phyloP scores from a whole-genome alignment of 1,284 basidiomycete genomes.

The Malassezia furfur region DNA sequence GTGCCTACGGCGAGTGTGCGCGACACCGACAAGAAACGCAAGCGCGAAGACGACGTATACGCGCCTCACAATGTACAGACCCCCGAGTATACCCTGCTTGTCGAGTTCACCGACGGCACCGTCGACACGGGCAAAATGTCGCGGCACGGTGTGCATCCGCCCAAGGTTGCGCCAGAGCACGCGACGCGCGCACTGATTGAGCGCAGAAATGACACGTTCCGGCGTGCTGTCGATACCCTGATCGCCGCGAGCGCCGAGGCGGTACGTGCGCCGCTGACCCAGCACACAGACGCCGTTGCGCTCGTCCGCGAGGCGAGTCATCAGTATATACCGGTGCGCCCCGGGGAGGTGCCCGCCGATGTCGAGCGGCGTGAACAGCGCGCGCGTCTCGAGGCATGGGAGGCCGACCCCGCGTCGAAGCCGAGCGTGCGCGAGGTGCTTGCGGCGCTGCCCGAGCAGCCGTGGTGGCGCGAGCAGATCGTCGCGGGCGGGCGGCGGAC shows the following conservation, averaged over 20 bases:
- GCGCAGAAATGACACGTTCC: slow-evolving; percentile 43
- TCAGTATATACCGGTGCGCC: slow-evolving; percentile 38
- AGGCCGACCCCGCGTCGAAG: slow-evolving; percentile 32
- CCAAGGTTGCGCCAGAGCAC: slow-evolving; percentile 1
- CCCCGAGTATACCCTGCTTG: slow-evolving; percentile 15
- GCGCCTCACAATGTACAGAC: slow-evolving; percentile 17
- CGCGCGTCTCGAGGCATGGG: slow-evolving; percentile 34
- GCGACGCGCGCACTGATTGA: slow-evolving; percentile 20
- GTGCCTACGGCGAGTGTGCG: slow-evolving; percentile 51
- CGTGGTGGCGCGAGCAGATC: slow-evolving; percentile 46
- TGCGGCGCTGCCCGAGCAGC: slow-evolving; percentile 27
- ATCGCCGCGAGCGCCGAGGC: slow-evolving; percentile 32
- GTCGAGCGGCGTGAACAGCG: slow-evolving; percentile 29
- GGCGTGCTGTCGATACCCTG: slow-evolving; percentile 39
- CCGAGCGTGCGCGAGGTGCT: slow-evolving; percentile 32
- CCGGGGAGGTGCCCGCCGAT: slow-evolving; percentile 21
- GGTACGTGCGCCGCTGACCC: slow-evolving; percentile 4
- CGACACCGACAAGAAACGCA: slow-evolving; percentile 16
- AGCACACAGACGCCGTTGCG: slow-evolving; percentile 36
- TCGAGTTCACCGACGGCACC: slow-evolving; percentile 10
- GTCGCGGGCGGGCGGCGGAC: slow-evolving; percentile 41
- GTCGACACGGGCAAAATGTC: slow-evolving; percentile 26
- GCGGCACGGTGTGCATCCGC: slow-evolving; percentile 26
- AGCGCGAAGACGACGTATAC: slow-evolving; percentile 28
- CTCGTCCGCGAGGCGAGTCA: slow-evolving; percentile 35